A percentile compares a stretch with the other conserved stretches of the same genome.
phyloP scores from a whole-genome alignment of 2,329 filamentous ascomycete species.

The Graphiopsis chlorocephala region DNA sequence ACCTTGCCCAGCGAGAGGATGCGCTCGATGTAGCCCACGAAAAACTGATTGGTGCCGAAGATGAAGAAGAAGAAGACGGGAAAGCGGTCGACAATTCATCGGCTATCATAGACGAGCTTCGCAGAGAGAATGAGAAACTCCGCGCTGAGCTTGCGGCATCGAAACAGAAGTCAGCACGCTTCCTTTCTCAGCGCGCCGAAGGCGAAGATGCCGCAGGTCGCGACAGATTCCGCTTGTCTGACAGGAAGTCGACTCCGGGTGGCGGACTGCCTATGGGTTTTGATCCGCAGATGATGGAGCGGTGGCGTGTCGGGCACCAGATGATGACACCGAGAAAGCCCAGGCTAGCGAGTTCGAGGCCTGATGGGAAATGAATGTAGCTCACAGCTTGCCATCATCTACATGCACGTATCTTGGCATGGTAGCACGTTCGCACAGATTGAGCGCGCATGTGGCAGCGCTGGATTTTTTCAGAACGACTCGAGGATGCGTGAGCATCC shows the following conservation, averaged over 20 bases:
- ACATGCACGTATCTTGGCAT: no score
- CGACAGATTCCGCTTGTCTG: slow-evolving; percentile 9
- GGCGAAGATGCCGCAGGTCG: background rate
- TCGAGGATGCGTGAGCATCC: no score
- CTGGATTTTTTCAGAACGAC: no score
- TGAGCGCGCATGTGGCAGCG: no score
- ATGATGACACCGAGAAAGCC: slow-evolving; percentile 10
- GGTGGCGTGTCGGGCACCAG: slow-evolving; percentile 7
- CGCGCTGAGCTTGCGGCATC: slow-evolving; percentile 4
- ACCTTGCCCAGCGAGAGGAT: background rate
- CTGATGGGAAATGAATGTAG: background rate
- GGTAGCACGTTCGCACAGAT: background rate
- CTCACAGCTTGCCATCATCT: background rate
- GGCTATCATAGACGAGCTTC: slow-evolving; percentile 1
- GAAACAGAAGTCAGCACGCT: background rate
- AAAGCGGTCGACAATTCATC: background rate
- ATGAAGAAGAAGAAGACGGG: slow-evolving; percentile 1
- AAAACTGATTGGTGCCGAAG: background rate
- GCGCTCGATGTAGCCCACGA: slow-evolving; percentile 12
- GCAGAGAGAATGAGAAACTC: background rate
- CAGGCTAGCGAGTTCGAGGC: background rate
- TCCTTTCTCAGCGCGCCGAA: slow-evolving; percentile 1
- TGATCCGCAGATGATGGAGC: slow-evolving; percentile 10
- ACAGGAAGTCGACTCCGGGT: background rate
- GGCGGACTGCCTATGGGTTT: slow-evolving; percentile 2